These are phyloP conservation scores for Solanum pinnatisectum DNA, from an alignment of 257 asterid species.

Conservation along the genomic window DNA sequence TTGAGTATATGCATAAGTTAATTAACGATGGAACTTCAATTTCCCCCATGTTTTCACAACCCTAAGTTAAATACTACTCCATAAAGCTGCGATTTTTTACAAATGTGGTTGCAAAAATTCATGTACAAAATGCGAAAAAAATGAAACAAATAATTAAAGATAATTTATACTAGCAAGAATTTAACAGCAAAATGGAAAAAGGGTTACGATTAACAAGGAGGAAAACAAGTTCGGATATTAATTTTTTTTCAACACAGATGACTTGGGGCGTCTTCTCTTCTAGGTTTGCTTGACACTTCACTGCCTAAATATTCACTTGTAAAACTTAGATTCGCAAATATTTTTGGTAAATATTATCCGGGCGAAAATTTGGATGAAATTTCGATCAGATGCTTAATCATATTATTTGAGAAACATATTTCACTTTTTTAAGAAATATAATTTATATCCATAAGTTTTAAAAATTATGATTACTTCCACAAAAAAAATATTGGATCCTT, in stretches of 20 bases:
- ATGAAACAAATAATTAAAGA: not conserved
- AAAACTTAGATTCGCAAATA: not conserved
- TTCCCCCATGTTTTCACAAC: not conserved
- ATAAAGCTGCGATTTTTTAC: not conserved
- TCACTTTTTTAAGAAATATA: too few relatives aligned
- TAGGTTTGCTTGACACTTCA: not conserved
- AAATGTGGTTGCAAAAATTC: not conserved
- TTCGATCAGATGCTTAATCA: too few relatives aligned
- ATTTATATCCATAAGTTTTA: too few relatives aligned
- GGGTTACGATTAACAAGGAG: not conserved
- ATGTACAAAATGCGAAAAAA: not conserved
- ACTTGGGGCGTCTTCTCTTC: not conserved
- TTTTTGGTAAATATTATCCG: too few relatives aligned
- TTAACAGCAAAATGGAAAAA: not conserved
- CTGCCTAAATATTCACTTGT: not conserved
- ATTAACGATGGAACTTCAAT: slow-evolving; percentile 41
- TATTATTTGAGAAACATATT: too few relatives aligned
- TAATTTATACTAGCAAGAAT: not conserved
- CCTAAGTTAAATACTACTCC: not conserved
- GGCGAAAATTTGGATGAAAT: too few relatives aligned
- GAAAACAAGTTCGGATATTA: not conserved
- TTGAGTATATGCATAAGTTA: slow-evolving; percentile 36
- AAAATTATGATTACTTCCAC: too few relatives aligned
- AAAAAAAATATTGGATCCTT: too few relatives aligned
- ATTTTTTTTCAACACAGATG: not conserved